These are phyloP conservation scores for Macroventuria anomochaeta DNA, from an alignment of 2,329 filamentous ascomycete genomes.

Conservation along the genomic window DNA sequence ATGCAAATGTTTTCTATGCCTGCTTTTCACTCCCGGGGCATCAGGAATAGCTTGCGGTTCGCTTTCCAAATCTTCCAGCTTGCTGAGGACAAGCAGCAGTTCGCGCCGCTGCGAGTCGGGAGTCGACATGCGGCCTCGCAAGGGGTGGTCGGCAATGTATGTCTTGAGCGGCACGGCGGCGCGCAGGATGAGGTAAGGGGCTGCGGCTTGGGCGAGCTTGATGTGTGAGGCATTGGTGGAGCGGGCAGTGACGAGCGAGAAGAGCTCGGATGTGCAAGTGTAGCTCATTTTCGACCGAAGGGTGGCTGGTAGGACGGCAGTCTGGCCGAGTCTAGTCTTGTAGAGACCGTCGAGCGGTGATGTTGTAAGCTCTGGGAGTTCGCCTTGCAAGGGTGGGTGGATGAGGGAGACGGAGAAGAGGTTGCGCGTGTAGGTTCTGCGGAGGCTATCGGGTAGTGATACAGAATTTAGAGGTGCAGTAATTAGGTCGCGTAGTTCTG, in stretches of 20 bases:
- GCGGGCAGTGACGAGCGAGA: constrained; percentile 60
- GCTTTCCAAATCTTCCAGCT: constrained; percentile 71
- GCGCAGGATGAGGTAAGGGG: constrained; percentile 82
- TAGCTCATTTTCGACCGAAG: constrained; percentile 77
- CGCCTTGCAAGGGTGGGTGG: constrained; percentile 69
- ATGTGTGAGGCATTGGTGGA: constrained; percentile 54
- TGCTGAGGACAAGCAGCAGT: constrained; percentile 72
- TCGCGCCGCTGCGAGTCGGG: constrained; percentile 82
- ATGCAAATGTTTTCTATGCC: constrained; percentile 73
- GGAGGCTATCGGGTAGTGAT: constrained; percentile 69
- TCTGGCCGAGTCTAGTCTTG: constrained; percentile 71
- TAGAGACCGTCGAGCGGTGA: constrained; percentile 69
- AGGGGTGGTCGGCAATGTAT: constrained; percentile 89
- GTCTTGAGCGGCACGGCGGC: constrained; percentile 79
- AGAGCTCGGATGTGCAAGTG: constrained; percentile 77
- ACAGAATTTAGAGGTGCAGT: constrained; percentile 74
- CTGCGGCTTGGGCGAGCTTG: constrained; percentile 74
- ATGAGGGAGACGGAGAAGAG: constrained; percentile 85
- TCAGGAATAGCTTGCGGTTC: constrained; percentile 73
- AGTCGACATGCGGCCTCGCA: constrained; percentile 86
- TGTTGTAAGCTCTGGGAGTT: constrained; percentile 59
- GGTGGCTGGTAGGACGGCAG: constrained; percentile 70
- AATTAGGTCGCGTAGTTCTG: constrained; percentile 71
- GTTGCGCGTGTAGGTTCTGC: constrained; percentile 73
- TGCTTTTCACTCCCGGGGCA: constrained; percentile 34